These are phyloP conservation scores for Morella rubra DNA, from an alignment of 306 rosid genomes.

Conservation along the genomic window DNA sequence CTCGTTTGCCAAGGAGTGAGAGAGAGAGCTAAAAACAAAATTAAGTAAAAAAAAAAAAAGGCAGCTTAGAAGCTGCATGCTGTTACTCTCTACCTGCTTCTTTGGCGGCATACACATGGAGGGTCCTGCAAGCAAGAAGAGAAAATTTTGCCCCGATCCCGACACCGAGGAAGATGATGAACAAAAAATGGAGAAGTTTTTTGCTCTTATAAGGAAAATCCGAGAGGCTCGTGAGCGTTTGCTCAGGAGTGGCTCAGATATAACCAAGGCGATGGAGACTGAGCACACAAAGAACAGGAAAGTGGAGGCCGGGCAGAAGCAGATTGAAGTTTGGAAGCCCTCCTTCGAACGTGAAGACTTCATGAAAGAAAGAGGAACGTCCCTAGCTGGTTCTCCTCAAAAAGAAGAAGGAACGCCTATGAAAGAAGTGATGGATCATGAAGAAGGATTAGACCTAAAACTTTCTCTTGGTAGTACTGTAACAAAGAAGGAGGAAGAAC, in stretches of 20 bases:
- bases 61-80: slow-evolving; percentile 41
- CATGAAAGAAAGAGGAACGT: slow-evolving; percentile 24
- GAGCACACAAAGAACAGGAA: slow-evolving; percentile 6
- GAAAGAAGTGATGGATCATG: neutral
- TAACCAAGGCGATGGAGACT: neutral
- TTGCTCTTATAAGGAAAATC: slow-evolving; percentile 46
- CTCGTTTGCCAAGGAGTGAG: no score
- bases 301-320: slow-evolving; percentile 9
- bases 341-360: slow-evolving; percentile 52
- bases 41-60: neutral
- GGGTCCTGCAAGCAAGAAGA: slow-evolving; percentile 39
- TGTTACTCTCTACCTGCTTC: no score
- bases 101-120: slow-evolving; percentile 28
- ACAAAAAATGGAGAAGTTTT: slow-evolving; percentile 46
- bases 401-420: neutral
- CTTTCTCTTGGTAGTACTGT: slow-evolving; percentile 35
- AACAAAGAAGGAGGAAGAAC: neutral
- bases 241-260: slow-evolving; percentile 11
- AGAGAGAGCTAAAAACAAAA: no score
- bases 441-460: slow-evolving; percentile 31
- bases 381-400: slow-evolving; percentile 7
- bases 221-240: slow-evolving; percentile 50
- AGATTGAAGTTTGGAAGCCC: slow-evolving; percentile 46
- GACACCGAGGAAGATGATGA: slow-evolving; percentile 34
- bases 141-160: slow-evolving; percentile 31